These are phyloP conservation scores for Globisporangium mamillatum DNA, from an alignment of 352 stramenopile genomes.

Conservation along the genomic window DNA sequence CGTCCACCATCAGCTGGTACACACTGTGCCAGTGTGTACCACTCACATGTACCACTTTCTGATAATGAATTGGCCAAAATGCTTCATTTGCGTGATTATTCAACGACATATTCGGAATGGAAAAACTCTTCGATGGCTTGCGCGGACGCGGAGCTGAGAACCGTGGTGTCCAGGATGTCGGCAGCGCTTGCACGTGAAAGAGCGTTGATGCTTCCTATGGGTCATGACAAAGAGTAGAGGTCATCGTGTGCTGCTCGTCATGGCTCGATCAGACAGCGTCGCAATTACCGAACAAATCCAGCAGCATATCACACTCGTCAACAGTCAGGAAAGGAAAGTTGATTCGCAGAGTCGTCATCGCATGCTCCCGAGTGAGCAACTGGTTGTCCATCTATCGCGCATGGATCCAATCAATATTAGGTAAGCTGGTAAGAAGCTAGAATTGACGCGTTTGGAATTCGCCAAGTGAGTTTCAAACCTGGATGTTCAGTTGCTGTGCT, in stretches of 20 bases:
- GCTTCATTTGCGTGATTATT: slow-evolving; percentile 22
- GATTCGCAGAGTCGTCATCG: slow-evolving; percentile 33
- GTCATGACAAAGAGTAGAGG: background rate
- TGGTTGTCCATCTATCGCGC: slow-evolving; percentile 38
- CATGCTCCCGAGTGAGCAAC: slow-evolving; percentile 46
- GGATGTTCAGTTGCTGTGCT: slow-evolving; percentile 36
- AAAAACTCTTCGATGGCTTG: slow-evolving; percentile 76
- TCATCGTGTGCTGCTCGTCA: background rate
- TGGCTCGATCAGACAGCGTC: background rate
- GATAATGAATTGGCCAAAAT: background rate
- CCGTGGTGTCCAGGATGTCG: slow-evolving; percentile 59
- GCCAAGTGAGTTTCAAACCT: slow-evolving; percentile 22
- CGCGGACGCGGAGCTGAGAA: slow-evolving; percentile 53
- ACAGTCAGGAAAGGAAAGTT: slow-evolving; percentile 61
- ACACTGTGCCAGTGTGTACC: slow-evolving; percentile 4
- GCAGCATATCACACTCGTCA: slow-evolving; percentile 75
- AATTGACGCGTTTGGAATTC: background rate
- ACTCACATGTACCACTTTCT: slow-evolving; percentile 1
- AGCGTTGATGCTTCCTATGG: slow-evolving; percentile 43
- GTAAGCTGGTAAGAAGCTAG: background rate
- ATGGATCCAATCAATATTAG: background rate
- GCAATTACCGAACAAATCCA: slow-evolving; percentile 67
- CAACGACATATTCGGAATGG: slow-evolving; percentile 57
- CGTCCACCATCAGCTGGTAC: background rate
- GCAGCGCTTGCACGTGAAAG: slow-evolving; percentile 46